Percentiles rank a stretch among this genome's conserved stretches.
Evolutionary conservation across 2,329 filamentous ascomycete genomes (phyloP).

Genomic region (Sporothrix globosa): DNA sequence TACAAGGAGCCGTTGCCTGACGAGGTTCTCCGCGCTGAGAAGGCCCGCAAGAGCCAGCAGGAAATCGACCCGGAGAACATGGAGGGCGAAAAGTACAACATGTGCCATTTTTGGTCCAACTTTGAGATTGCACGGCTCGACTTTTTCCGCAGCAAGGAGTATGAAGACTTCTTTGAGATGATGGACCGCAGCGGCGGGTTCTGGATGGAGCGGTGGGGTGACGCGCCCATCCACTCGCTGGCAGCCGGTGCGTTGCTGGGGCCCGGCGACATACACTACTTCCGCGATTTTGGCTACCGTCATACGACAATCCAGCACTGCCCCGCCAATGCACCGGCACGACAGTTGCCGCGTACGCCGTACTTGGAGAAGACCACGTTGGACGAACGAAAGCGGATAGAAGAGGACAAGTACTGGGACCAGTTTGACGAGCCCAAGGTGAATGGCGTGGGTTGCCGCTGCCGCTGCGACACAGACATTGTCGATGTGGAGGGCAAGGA

Average conservation of each 20-base stretch:
- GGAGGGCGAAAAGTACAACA: slow-evolving; percentile 98
- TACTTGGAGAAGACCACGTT: slow-evolving; percentile 80
- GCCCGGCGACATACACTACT: slow-evolving; percentile 90
- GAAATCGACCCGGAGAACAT: slow-evolving; percentile 89
- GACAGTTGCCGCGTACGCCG: slow-evolving; percentile 78
- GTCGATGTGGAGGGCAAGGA: slow-evolving; percentile 97
- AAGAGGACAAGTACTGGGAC: slow-evolving; percentile 97
- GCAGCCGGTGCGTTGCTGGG: slow-evolving; percentile 86
- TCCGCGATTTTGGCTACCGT: slow-evolving; percentile 97
- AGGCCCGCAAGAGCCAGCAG: slow-evolving; percentile 62
- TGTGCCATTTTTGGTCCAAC: slow-evolving; percentile 99
- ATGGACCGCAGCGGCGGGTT: slow-evolving; percentile 98
- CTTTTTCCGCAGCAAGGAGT: slow-evolving; percentile 97
- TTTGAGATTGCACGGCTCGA: slow-evolving; percentile 95
- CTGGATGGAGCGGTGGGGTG: slow-evolving; percentile 99
- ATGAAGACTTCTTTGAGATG: slow-evolving; percentile 97
- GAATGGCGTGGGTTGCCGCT: slow-evolving; percentile 95
- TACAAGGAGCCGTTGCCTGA: slow-evolving; percentile 73
- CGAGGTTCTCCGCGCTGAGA: slow-evolving; percentile 77
- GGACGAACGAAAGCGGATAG: slow-evolving; percentile 79
- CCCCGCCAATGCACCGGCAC: slow-evolving; percentile 88
- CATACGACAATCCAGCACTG: slow-evolving; percentile 99
- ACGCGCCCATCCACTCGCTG: slow-evolving; percentile 96
- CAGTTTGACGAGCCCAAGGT: slow-evolving; percentile 84
- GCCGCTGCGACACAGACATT: slow-evolving; percentile 95